Evolutionary conservation across 495 filamentous ascomycete genomes (phyloP).

Genomic region (Cairneyella variabilis): DNA sequence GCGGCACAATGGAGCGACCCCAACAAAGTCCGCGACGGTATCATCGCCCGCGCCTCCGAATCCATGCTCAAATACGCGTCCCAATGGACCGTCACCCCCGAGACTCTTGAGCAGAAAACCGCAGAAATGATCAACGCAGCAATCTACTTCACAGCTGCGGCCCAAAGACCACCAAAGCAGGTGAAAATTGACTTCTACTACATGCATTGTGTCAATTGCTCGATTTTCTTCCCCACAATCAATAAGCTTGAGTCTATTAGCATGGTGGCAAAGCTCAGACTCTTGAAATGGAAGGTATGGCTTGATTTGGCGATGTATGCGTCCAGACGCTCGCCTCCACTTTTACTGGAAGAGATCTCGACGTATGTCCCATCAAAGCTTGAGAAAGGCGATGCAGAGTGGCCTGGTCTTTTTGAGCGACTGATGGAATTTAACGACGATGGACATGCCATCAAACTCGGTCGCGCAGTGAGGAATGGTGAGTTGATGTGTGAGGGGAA

Average conservation of each 20-base stretch:
- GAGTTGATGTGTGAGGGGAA: constrained; percentile 43
- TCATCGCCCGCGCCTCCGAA: constrained; percentile 56
- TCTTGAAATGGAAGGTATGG: constrained; percentile 64
- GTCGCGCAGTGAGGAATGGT: constrained; percentile 60
- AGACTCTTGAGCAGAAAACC: constrained; percentile 60
- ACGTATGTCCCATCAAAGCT: constrained; percentile 35
- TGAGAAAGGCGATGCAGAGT: constrained; percentile 10
- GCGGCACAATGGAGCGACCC: constrained; percentile 48
- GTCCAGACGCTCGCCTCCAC: constrained; percentile 48
- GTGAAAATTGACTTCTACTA: constrained; percentile 80
- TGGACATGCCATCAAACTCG: constrained; percentile 72
- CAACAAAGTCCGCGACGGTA: constrained; percentile 64
- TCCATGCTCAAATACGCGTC: constrained; percentile 58
- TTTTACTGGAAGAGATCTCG: constrained; percentile 48
- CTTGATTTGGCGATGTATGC: constrained; percentile 61
- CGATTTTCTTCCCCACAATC: constrained; percentile 60
- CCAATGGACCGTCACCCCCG: constrained; percentile 54
- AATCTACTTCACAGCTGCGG: constrained; percentile 59
- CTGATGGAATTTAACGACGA: constrained; percentile 60
- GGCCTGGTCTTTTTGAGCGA: constrained; percentile 47
- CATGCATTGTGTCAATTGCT: constrained; percentile 63
- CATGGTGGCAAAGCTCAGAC: constrained; percentile 46
- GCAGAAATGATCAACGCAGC: constrained; percentile 73
- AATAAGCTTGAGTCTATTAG: constrained; percentile 35
- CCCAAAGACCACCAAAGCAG: constrained; percentile 58